Evolutionary conservation across 2,329 filamentous ascomycete genomes (phyloP), one percentile per base, ranked within the genome.

Genomic region (Aspergillus sp.): DNA sequence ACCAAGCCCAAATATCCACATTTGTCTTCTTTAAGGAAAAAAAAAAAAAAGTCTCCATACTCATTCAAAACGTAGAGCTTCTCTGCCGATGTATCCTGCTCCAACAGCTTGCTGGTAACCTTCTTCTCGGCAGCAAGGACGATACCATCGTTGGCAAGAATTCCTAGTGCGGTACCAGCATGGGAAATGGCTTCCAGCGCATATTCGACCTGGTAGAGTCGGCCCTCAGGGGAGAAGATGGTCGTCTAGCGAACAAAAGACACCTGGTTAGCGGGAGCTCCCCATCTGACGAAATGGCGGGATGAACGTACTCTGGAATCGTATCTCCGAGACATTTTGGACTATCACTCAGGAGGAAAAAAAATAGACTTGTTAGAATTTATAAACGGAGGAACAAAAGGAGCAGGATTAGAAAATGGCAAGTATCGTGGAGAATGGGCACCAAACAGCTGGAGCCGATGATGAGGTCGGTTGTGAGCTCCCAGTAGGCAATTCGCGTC

Each of bases 1-100:
- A 4, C 13, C 6, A 12, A 49, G 19, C 22, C n/a, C 6, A 32
- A 38, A 32, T 45, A 10, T 39, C 32, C n/a, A 20, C n/a, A 7
- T 22, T 5, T 22, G 17, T 22, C 20, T 4, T 5, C 20, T 5
- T 5, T 4, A 22, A 22, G 20, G 17, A 19, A 19, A 19, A 3
- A 22, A 22, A 19, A 19, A 19, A 3, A 22, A 22, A 30, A 10
- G 10, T 30, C 2, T 43, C 7, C 27, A 54, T 78, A 96, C 91
- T 98, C 93, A 63, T 98, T 98, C 63, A 98, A 77, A 64, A 95
- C 96, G 74, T 98, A 98, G 60, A 98, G 88, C 84, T 98, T 98
- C 84, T 98, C 93, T 44, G 93, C 94, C 47, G 93, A 97, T 56
- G 94, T 98, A 75, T 98, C 93, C 77, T 98, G 94, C 80, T 98